These are phyloP conservation scores for Solanum acaule DNA, from an alignment of 257 asterid species.

Conservation along the genomic window DNA sequence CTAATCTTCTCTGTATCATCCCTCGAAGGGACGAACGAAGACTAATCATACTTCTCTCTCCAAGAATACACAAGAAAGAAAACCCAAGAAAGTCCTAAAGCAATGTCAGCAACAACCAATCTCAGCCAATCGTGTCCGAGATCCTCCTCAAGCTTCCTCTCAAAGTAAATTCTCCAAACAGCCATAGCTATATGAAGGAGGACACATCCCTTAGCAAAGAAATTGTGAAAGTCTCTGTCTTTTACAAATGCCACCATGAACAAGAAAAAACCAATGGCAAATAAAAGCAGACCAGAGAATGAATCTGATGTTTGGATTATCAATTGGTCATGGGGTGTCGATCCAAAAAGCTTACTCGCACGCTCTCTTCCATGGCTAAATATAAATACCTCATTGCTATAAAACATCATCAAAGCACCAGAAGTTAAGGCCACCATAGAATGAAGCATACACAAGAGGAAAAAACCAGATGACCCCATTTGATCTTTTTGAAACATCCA, in stretches of 20 bases:
- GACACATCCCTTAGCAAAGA: slow-evolving; percentile 74
- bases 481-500: neutral
- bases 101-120: slow-evolving; percentile 65
- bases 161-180: slow-evolving; percentile 76
- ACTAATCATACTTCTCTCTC: slow-evolving; percentile 89
- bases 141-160: slow-evolving; percentile 69
- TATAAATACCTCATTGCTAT: slow-evolving; percentile 47
- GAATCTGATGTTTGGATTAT: slow-evolving; percentile 83
- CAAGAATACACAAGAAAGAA: slow-evolving; percentile 70
- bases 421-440: slow-evolving; percentile 65
- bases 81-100: slow-evolving; percentile 75
- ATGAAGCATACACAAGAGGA: slow-evolving; percentile 63
- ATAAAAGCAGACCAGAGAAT: slow-evolving; percentile 76
- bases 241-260: slow-evolving; percentile 93
- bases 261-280: slow-evolving; percentile 68
- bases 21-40: neutral
- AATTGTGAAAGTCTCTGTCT: slow-evolving; percentile 75
- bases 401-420: slow-evolving; percentile 85
- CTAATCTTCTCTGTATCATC: neutral
- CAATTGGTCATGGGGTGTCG: slow-evolving; percentile 86
- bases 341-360: slow-evolving; percentile 73
- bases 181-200: slow-evolving; percentile 81
- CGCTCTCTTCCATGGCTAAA: slow-evolving; percentile 83
- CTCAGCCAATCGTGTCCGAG: slow-evolving; percentile 88
- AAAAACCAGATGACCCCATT: slow-evolving; percentile 73